A percentile compares a stretch with the other conserved stretches of the same genome.
Conservation (phyloP, 2,329 filamentous ascomycete species). For the Penicillium sp. region DNA sequence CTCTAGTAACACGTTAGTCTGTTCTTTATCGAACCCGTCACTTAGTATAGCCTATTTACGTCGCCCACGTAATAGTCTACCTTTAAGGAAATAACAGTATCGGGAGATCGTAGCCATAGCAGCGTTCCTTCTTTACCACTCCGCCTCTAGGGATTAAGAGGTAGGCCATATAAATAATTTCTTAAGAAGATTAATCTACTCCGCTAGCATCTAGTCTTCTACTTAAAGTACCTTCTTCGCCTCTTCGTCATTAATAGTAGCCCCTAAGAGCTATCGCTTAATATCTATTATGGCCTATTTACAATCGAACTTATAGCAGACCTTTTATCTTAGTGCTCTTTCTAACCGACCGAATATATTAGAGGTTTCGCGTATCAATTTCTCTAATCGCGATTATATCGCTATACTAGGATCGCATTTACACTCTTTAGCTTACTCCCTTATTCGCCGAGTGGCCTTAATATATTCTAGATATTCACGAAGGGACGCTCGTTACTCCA, state of each 20-base stretch:
- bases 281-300: constrained; percentile 20
- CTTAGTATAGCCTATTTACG: constrained; percentile 7
- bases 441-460: constrained; percentile 1
- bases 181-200: constrained; percentile 17
- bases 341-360: constrained; percentile 14
- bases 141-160: constrained; percentile 14
- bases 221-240: constrained; percentile 11
- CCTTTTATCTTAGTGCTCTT: constrained; percentile 7
- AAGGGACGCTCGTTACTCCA: constrained; percentile 1
- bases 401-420: background rate
- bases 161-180: constrained; percentile 16
- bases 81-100: constrained; percentile 15
- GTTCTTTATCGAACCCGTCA: constrained; percentile 6
- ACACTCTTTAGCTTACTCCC: constrained; percentile 4
- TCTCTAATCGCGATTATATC: constrained; percentile 2
- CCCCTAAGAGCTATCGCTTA: constrained; percentile 16
- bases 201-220: constrained; percentile 5
- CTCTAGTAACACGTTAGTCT: background rate
- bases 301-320: constrained; percentile 12
- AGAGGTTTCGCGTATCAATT: constrained; percentile 2
- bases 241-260: constrained; percentile 16
- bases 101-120: constrained; percentile 10
- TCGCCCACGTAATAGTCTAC: constrained; percentile 7
- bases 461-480: constrained; percentile 10
- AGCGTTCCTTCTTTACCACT: constrained; percentile 14